phyloP scores from a whole-genome alignment of 805 yeast genomes.

The Torulaspora maleeae region DNA sequence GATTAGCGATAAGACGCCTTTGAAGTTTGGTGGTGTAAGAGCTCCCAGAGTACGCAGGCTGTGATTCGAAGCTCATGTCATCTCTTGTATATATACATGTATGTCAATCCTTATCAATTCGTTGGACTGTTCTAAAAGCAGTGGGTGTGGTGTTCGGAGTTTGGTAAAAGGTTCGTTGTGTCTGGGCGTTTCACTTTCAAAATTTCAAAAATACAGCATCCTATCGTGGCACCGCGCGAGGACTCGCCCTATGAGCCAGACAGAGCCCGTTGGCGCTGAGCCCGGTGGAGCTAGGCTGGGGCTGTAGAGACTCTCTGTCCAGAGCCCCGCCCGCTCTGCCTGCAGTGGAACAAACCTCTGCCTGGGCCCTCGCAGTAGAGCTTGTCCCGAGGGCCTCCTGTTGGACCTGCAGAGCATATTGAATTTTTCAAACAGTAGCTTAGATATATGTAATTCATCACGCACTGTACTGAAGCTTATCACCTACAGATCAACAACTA shows the following conservation, averaged over 20 bases:
- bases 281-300: too few relatives aligned
- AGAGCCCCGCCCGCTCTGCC: too few relatives aligned
- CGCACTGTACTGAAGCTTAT: not conserved
- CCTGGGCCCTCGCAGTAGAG: not conserved
- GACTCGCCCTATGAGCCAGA: too few relatives aligned
- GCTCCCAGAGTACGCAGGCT: conserved; percentile 78
- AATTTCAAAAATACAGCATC: too few relatives aligned
- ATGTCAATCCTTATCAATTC: not conserved
- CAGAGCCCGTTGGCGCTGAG: too few relatives aligned
- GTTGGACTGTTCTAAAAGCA: not conserved
- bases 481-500: conserved; percentile 7
- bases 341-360: too few relatives aligned
- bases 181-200: too few relatives aligned
- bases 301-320: too few relatives aligned
- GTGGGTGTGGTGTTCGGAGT: not conserved
- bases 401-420: not conserved
- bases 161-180: too few relatives aligned
- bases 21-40: conserved; percentile 90
- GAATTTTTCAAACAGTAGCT: conserved; percentile 3
- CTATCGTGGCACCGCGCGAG: too few relatives aligned
- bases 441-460: conserved; percentile 1
- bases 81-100: conserved; percentile 5
- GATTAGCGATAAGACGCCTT: conserved; percentile 70
- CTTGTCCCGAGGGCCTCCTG: not conserved
- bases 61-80: conserved; percentile 24